Evolutionary conservation across 2,329 filamentous ascomycete genomes (phyloP).

Genomic region (Aspergillus arachidicola): DNA sequence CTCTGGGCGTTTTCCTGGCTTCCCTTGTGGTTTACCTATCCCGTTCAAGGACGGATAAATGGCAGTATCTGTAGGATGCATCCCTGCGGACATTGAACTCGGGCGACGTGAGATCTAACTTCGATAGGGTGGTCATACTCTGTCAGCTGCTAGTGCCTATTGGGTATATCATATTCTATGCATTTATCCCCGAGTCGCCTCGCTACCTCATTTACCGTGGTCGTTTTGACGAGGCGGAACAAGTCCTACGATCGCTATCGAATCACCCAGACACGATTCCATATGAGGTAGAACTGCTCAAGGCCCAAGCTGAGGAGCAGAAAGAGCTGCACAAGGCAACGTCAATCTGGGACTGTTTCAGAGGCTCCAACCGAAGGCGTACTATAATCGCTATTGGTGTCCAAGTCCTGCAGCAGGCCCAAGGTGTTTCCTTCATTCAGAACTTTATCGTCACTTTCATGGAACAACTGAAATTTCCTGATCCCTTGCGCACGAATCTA

Average conservation of each 20-base stretch:
- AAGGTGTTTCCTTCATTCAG: constrained; percentile 19
- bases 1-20: not conserved
- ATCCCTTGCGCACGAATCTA: constrained; percentile 11
- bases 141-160: not conserved
- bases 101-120: not conserved
- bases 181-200: not conserved
- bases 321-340: not conserved
- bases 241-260: not conserved
- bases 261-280: not conserved
- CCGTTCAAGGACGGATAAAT: not conserved
- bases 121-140: not conserved
- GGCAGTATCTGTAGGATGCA: not conserved
- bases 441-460: constrained; percentile 20
- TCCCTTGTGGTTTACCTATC: not conserved
- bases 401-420: constrained; percentile 20
- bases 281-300: not conserved
- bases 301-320: not conserved
- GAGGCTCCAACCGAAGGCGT: not conserved
- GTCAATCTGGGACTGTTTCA: not conserved
- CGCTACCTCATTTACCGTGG: not conserved
- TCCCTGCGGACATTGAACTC: not conserved
- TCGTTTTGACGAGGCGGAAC: not conserved
- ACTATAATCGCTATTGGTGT: constrained; percentile 9
- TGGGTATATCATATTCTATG: not conserved
- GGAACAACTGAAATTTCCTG: constrained; percentile 11